A percentile compares a stretch with the other conserved stretches of the same genome.
phyloP scores from a whole-genome alignment of 2,329 filamentous ascomycete genomes.

The Phyllosticta paracitricarpa region DNA sequence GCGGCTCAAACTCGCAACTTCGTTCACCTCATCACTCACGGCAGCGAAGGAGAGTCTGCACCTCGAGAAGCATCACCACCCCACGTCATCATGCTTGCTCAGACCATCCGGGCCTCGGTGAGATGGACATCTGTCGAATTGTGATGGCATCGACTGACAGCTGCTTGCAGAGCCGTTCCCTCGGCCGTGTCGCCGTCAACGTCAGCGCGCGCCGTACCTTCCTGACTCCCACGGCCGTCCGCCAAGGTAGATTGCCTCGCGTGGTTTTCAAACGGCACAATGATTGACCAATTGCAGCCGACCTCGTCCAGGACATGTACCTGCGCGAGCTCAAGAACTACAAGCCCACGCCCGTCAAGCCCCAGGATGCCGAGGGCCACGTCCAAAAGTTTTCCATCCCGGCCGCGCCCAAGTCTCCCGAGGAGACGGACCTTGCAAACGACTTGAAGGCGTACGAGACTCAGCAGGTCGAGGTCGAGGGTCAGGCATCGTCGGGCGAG shows the following conservation, averaged over 20 bases:
- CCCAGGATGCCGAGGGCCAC: constrained; percentile 77
- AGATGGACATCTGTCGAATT: constrained; percentile 14
- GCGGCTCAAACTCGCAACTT: constrained; percentile 6
- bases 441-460: constrained; percentile 91
- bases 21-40: constrained; percentile 13
- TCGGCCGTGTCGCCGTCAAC: constrained; percentile 49
- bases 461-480: constrained; percentile 91
- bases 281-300: constrained; percentile 50
- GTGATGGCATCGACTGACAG: constrained; percentile 4
- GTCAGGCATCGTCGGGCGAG: constrained; percentile 55
- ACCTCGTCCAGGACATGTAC: constrained; percentile 96
- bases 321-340: constrained; percentile 91
- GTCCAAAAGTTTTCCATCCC: constrained; percentile 81
- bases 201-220: constrained; percentile 51
- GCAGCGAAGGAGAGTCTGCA: constrained; percentile 6
- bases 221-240: constrained; percentile 50
- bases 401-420: constrained; percentile 74
- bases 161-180: constrained; percentile 45
- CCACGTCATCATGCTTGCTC: constrained; percentile 45
- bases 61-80: constrained; percentile 11
- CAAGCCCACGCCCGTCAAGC: constrained; percentile 77
- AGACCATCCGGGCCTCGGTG: constrained; percentile 53
- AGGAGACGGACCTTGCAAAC: constrained; percentile 85
- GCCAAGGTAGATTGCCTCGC: constrained; percentile 43
- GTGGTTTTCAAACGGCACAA: constrained; percentile 11